A percentile compares a stretch with the other conserved stretches of the same genome.
Evolutionary conservation across 495 filamentous ascomycete genomes (phyloP).

Genomic region (Talaromyces ruber): DNA sequence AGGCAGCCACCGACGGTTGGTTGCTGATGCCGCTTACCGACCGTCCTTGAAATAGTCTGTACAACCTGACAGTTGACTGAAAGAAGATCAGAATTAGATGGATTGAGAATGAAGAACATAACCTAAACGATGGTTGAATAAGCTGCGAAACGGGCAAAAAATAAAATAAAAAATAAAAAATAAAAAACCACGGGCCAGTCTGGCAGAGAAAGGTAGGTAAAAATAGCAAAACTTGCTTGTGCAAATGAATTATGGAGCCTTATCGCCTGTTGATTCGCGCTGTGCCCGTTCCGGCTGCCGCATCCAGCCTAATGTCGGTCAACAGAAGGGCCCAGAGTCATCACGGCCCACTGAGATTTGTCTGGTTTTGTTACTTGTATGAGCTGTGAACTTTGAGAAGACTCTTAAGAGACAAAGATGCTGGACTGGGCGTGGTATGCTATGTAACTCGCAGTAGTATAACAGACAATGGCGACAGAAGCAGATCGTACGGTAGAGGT

Average conservation of each 20-base stretch:
- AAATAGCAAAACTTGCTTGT: background rate
- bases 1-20: background rate
- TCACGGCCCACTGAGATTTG: background rate
- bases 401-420: background rate
- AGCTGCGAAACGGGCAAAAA: background rate
- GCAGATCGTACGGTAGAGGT: background rate
- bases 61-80: background rate
- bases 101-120: background rate
- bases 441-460: background rate
- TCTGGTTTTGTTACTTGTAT: background rate
- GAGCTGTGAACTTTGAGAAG: background rate
- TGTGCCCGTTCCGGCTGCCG: constrained; percentile 4
- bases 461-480: background rate
- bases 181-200: background rate
- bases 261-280: background rate
- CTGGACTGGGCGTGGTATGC: background rate
- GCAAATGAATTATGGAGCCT: constrained; percentile 1
- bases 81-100: background rate
- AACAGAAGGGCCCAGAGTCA: background rate
- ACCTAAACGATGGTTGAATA: background rate
- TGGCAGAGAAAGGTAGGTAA: background rate
- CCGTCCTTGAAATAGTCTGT: background rate
- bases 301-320: constrained; percentile 2
- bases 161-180: background rate
- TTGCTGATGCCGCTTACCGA: background rate